Conservation (phyloP, 2,329 filamentous ascomycete species). For the Ilyonectria destructans region DNA sequence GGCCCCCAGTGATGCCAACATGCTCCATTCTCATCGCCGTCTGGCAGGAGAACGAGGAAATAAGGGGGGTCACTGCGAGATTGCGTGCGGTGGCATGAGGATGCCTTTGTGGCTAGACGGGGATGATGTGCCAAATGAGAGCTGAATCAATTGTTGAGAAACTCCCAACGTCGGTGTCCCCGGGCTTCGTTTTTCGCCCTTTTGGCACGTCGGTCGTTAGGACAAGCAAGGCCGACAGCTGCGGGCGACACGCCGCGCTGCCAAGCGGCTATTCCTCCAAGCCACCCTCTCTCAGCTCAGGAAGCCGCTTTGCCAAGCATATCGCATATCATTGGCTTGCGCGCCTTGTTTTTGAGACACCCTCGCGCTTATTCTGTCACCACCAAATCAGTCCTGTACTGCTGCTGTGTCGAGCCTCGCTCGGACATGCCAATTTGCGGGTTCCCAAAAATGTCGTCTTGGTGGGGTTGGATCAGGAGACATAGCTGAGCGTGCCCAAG, state of each 20-base stretch:
- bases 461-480: not conserved
- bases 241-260: not conserved
- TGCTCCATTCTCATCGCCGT: conserved; percentile 14
- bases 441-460: not conserved
- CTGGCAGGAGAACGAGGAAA: not conserved
- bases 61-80: not conserved
- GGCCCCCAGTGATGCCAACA: conserved; percentile 34
- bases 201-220: not conserved
- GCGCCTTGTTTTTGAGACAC: conserved; percentile 4
- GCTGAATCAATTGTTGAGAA: not conserved
- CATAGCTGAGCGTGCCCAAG: not conserved
- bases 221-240: not conserved
- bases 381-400: not conserved
- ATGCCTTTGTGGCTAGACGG: not conserved
- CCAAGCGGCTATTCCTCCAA: conserved; percentile 7
- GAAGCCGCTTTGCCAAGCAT: not conserved
- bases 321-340: not conserved
- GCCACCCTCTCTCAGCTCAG: not conserved
- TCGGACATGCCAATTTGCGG: not conserved
- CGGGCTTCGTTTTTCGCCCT: not conserved
- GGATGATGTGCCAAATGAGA: not conserved
- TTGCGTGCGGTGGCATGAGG: not conserved
- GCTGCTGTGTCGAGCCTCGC: not conserved
- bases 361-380: conserved; percentile 9
- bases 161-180: not conserved